Percentiles rank a stretch among this genome's conserved stretches.
Conservation (phyloP, 2,329 filamentous ascomycete species). For the Monosporascus sp. region DNA sequence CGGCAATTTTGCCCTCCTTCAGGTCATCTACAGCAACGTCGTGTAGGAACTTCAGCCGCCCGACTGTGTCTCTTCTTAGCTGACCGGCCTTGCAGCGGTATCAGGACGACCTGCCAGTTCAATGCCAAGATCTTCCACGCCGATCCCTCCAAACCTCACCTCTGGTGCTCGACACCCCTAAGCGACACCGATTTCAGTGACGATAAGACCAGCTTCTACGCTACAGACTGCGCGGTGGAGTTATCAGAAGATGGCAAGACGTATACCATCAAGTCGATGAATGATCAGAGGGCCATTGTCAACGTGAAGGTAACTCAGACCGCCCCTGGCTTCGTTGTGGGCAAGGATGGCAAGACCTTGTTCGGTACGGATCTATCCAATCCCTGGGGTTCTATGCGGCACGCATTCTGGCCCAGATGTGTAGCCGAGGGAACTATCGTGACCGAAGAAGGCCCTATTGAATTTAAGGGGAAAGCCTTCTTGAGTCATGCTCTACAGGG, state of each 20-base stretch:
- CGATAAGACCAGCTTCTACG: constrained; percentile 77
- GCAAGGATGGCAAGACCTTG: constrained; percentile 75
- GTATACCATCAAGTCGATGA: constrained; percentile 88
- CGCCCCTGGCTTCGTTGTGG: constrained; percentile 78
- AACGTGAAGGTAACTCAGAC: constrained; percentile 76
- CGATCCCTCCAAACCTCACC: constrained; percentile 64
- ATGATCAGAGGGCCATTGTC: constrained; percentile 74
- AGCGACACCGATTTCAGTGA: constrained; percentile 79
- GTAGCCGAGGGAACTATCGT: constrained; percentile 76
- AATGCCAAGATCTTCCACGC: constrained; percentile 87
- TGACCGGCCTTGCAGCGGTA: constrained; percentile 56
- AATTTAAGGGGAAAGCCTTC: constrained; percentile 75
- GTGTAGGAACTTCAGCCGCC: constrained; percentile 54
- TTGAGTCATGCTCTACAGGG: constrained; percentile 87
- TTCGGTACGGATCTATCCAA: constrained; percentile 82
- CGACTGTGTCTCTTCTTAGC: constrained; percentile 9
- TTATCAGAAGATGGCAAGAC: constrained; percentile 77
- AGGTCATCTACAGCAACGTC: constrained; percentile 98
- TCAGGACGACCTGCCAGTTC: constrained; percentile 89
- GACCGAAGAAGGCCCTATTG: constrained; percentile 73
- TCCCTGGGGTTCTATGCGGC: constrained; percentile 90
- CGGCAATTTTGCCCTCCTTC: constrained; percentile 72
- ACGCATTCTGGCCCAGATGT: constrained; percentile 92
- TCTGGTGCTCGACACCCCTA: constrained; percentile 82
- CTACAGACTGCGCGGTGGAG: constrained; percentile 78